Evolutionary conservation across 371 early-diverging fungal genomes (phyloP).

Genomic region (Mortierella sp.): DNA sequence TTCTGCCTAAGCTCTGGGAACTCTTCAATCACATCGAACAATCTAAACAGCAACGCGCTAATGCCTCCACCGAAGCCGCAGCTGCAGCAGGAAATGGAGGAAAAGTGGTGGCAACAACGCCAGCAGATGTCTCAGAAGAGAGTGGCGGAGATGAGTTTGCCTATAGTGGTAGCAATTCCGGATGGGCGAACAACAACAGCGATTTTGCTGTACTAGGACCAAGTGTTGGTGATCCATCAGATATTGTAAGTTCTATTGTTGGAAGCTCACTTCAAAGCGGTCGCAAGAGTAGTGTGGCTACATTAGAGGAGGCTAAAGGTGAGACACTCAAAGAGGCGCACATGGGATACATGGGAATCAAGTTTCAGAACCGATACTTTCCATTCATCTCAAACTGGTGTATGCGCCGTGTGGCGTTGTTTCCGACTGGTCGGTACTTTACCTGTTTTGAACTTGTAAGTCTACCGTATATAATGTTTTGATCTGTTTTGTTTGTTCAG

Average conservation of each 20-base stretch:
- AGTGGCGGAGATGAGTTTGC: constrained; percentile 27
- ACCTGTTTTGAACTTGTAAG: constrained; percentile 61
- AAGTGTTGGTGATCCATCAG: neutral
- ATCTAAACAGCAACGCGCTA: constrained; percentile 9
- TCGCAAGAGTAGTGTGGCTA: constrained; percentile 48
- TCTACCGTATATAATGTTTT: neutral
- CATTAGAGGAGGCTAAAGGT: constrained; percentile 38
- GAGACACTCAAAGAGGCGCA: constrained; percentile 61
- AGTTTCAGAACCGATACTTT: constrained; percentile 66
- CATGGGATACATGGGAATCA: constrained; percentile 67
- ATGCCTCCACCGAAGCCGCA: neutral
- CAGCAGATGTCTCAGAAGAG: constrained; percentile 14
- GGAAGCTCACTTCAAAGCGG: constrained; percentile 12
- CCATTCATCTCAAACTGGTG: constrained; percentile 69
- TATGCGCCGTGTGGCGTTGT: constrained; percentile 69
- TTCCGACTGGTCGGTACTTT: constrained; percentile 68
- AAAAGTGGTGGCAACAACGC: neutral
- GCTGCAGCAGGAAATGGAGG: neutral
- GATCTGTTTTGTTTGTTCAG: neutral
- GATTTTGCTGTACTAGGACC: constrained; percentile 17
- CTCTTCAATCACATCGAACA: constrained; percentile 45
- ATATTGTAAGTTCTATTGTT: constrained; percentile 1
- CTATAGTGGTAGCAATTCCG: constrained; percentile 17
- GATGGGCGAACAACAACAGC: constrained; percentile 33
- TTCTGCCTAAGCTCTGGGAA: constrained; percentile 67